These are phyloP conservation scores for Phytophthora boehmeriae DNA, from an alignment of 352 stramenopile genomes.

Conservation along the genomic window DNA sequence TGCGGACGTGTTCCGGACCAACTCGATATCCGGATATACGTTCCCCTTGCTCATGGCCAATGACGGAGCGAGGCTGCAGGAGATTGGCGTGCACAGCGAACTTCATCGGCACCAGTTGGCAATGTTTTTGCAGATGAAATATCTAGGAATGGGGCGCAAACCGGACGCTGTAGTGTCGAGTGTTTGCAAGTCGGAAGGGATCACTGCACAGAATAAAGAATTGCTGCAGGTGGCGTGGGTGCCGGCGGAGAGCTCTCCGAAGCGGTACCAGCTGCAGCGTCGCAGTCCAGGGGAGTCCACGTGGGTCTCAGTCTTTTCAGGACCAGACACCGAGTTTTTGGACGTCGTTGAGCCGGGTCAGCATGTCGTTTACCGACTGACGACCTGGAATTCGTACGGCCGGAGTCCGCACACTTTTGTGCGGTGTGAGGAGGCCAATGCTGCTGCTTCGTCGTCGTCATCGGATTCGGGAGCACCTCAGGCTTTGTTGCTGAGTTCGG, in stretches of 20 bases:
- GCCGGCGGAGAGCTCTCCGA: conserved; percentile 46
- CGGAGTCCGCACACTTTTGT: conserved; percentile 65
- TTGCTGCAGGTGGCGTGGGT: conserved; percentile 69
- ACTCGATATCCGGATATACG: conserved; percentile 88
- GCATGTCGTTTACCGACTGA: conserved; percentile 75
- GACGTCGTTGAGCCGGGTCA: conserved; percentile 59
- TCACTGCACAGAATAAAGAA: conserved; percentile 32
- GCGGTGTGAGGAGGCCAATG: conserved; percentile 46
- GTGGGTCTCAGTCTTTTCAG: conserved; percentile 69
- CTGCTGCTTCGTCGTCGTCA: conserved; percentile 10
- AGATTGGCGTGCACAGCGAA: conserved; percentile 73
- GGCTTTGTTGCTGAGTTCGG: conserved; percentile 15
- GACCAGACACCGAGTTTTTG: conserved; percentile 73
- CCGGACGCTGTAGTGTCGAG: conserved; percentile 49
- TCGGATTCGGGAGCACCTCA: conserved; percentile 10
- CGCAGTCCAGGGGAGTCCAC: conserved; percentile 58
- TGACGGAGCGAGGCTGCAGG: conserved; percentile 66
- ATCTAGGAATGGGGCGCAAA: conserved; percentile 78
- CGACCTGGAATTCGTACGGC: conserved; percentile 86
- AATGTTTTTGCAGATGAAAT: conserved; percentile 86
- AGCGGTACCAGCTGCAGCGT: conserved; percentile 76
- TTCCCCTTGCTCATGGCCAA: conserved; percentile 89
- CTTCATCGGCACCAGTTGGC: conserved; percentile 82
- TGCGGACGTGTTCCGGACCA: conserved; percentile 68
- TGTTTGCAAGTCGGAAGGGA: conserved; percentile 38